Conservation (phyloP, 192 early-diverging fungal species). For the Coemansia sp. region DNA sequence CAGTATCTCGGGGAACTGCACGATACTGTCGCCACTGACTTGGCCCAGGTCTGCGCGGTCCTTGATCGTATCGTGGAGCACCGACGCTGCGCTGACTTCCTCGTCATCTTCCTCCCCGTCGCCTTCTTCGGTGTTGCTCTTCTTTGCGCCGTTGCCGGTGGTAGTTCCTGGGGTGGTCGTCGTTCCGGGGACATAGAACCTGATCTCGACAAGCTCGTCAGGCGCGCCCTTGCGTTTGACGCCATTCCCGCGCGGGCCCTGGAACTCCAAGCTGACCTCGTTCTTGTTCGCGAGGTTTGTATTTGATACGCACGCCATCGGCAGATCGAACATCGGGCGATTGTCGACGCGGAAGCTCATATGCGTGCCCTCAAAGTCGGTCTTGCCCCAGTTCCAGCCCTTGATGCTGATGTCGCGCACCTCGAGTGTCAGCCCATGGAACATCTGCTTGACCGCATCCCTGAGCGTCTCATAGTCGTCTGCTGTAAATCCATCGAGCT, state of each 20-base stretch:
- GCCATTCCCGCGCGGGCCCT: slow-evolving; percentile 63
- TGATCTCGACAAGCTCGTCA: slow-evolving; percentile 88
- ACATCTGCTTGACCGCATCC: slow-evolving; percentile 68
- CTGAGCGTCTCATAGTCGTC: slow-evolving; percentile 86
- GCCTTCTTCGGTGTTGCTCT: slow-evolving; percentile 52
- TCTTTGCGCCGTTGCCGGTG: slow-evolving; percentile 38
- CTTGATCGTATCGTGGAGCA: slow-evolving; percentile 93
- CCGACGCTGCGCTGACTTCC: slow-evolving; percentile 66
- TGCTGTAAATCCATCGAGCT: slow-evolving; percentile 85
- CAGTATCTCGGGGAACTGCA: slow-evolving; percentile 84
- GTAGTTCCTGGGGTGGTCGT: slow-evolving; percentile 47
- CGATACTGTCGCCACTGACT: slow-evolving; percentile 85
- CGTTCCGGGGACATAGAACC: slow-evolving; percentile 90
- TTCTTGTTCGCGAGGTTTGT: slow-evolving; percentile 83
- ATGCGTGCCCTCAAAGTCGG: slow-evolving; percentile 76
- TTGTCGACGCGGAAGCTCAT: slow-evolving; percentile 82
- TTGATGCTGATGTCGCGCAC: slow-evolving; percentile 82
- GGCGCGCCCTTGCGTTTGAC: slow-evolving; percentile 60
- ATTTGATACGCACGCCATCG: slow-evolving; percentile 83
- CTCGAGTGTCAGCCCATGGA: slow-evolving; percentile 76
- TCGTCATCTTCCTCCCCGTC: slow-evolving; percentile 59
- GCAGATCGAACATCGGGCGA: slow-evolving; percentile 90
- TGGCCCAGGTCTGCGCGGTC: slow-evolving; percentile 87
- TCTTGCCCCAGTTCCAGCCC: slow-evolving; percentile 98
- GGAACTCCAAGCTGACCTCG: slow-evolving; percentile 92